Evolutionary conservation across 192 early-diverging fungal species (phyloP), one percentile per base, ranked within the genome.

Genomic region (Backusella parvicylindrica): DNA sequence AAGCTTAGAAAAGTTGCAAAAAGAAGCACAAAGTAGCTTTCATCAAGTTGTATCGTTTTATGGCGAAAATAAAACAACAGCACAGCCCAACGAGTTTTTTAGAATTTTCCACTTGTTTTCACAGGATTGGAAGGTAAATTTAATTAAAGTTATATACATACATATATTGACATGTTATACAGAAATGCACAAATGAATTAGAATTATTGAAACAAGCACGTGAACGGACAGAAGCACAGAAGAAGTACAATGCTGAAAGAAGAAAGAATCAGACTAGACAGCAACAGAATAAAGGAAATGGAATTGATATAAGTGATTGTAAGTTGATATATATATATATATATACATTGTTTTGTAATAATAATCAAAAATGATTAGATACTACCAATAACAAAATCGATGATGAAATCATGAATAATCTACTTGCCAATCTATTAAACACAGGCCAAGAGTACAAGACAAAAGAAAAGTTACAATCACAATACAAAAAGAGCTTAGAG

Each of bases 61-160:
- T 70, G 94, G 93, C 60, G 93, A 95, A 76, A 89, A 93, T 67
- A 82, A 91, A 40, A 78, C 75, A 7, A 81, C 79, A 2, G 92
- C 89, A 82, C 86, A 88, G 40, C 91, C 93, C 4, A 92, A 94
- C 73, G 93, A 95, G 73, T 94, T 95, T 82, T 95, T 95, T 86
- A 89, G 88, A 30, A 87, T 95, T 13, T 94, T 94, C 83, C 88
- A 90, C 70, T 91, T 89, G 2, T 95, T 95, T 66, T 86, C 84
- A 0, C 81, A 89, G 6, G 89, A 87, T 50, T 95, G 92, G 74
- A 87, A 89, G 88, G 87, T 89, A 82, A 70, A 64, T 40, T 3
- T n/a, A 47, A 7, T 47, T 6, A 47, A 13, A 47, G 30, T 21
- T 18, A 7, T 38, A 71, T 33, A 31, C 1, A 70, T 40, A 41